Evolutionary conservation across 1,139 yeast species (phyloP).

Genomic region (Insectozyma bohioensis): DNA sequence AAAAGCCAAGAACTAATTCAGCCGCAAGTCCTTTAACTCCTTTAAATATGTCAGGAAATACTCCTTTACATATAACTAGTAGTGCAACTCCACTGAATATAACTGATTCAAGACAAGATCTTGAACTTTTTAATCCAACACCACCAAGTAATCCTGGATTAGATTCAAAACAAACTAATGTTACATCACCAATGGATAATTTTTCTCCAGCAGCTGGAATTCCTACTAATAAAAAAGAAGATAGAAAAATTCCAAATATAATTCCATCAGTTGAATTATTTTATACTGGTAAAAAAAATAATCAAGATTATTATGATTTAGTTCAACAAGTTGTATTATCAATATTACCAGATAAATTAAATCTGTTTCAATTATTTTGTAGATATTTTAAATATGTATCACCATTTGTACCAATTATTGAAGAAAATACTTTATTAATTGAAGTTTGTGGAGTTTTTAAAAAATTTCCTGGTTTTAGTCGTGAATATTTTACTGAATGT

Average conservation of each 20-base stretch:
- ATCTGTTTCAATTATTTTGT: conserved; percentile 29
- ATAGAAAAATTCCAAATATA: conserved; percentile 15
- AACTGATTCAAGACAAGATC: conserved; percentile 5
- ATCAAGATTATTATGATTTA: conserved; percentile 27
- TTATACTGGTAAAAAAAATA: conserved; percentile 17
- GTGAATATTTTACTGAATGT: conserved; percentile 22
- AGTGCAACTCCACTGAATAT: conserved; percentile 4
- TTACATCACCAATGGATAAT: conserved; percentile 9
- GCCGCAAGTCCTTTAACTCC: conserved; percentile 5
- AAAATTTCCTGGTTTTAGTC: conserved; percentile 24
- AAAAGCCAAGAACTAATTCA: conserved; percentile 5
- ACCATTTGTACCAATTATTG: conserved; percentile 40
- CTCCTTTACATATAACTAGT: conserved; percentile 1
- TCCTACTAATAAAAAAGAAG: conserved; percentile 4
- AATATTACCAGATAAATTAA: conserved; percentile 33
- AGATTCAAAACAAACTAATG: no score
- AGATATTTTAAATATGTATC: conserved; percentile 41
- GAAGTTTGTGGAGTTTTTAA: conserved; percentile 31
- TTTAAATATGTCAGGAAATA: conserved; percentile 1
- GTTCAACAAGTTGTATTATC: conserved; percentile 30
- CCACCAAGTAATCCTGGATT: no score
- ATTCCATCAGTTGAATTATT: conserved; percentile 24
- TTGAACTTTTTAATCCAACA: no score
- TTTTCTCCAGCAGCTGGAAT: conserved; percentile 8
- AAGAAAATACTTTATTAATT: conserved; percentile 27